Conservation (phyloP, 2,329 filamentous ascomycete species). For the Aciculosporium take region DNA sequence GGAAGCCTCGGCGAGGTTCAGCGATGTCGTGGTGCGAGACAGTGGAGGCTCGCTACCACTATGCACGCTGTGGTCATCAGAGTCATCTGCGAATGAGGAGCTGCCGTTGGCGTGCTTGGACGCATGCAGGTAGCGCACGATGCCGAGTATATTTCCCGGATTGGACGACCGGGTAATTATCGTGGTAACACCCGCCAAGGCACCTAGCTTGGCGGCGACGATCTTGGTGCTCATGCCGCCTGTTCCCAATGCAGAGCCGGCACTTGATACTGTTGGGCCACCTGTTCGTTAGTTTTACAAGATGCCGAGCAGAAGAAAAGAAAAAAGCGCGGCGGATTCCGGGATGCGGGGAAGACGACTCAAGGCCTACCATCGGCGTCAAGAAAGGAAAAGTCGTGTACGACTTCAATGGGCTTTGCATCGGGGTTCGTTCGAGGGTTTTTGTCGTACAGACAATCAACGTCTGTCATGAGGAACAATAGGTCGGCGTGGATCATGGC, state of each 20-base stretch:
- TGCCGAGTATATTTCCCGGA: slow-evolving; percentile 78
- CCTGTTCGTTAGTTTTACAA: slow-evolving; percentile 9
- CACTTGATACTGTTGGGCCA: slow-evolving; percentile 54
- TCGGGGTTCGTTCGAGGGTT: slow-evolving; percentile 79
- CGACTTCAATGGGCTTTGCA: slow-evolving; percentile 79
- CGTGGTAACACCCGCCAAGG: slow-evolving; percentile 87
- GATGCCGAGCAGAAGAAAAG: neutral
- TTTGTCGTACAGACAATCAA: slow-evolving; percentile 93
- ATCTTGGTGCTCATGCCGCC: slow-evolving; percentile 98
- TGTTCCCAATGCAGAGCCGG: slow-evolving; percentile 78
- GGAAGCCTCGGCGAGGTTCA: slow-evolving; percentile 19
- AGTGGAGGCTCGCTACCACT: slow-evolving; percentile 12
- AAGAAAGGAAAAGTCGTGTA: slow-evolving; percentile 72
- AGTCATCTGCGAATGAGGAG: slow-evolving; percentile 4
- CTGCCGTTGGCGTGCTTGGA: slow-evolving; percentile 5
- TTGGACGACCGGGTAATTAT: slow-evolving; percentile 90
- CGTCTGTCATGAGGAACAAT: slow-evolving; percentile 96
- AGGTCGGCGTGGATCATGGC: slow-evolving; percentile 96
- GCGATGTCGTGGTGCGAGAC: slow-evolving; percentile 28
- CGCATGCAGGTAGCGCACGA: slow-evolving; percentile 64
- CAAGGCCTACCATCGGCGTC: slow-evolving; percentile 55
- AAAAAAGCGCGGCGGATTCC: neutral
- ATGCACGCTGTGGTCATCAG: slow-evolving; percentile 11
- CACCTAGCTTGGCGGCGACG: slow-evolving; percentile 78
- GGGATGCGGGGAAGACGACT: neutral